Evolutionary conservation across 2,329 filamentous ascomycete genomes (phyloP).

Genomic region (Diatrype stigma): DNA sequence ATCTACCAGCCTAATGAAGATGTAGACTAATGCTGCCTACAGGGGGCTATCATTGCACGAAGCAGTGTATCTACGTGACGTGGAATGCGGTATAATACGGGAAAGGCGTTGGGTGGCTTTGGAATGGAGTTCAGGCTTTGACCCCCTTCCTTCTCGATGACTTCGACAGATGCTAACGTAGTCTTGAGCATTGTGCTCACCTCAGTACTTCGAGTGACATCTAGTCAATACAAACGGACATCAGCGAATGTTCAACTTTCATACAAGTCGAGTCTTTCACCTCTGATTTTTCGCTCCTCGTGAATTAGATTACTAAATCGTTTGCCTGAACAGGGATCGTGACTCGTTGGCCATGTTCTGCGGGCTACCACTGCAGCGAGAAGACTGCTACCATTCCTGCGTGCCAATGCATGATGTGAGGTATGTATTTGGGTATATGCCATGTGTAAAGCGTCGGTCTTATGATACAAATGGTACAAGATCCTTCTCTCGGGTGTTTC

Average conservation of each 20-base stretch:
- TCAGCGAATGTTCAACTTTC: not conserved
- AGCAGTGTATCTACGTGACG: conserved; percentile 9
- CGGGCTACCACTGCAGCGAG: not conserved
- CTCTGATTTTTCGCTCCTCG: not conserved
- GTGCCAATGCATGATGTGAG: not conserved
- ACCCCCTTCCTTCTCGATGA: conserved; percentile 24
- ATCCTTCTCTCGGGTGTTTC: conserved; percentile 1
- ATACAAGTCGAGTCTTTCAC: not conserved
- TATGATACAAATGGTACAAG: not conserved
- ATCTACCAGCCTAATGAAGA: conserved; percentile 78
- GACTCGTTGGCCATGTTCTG: not conserved
- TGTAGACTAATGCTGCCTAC: conserved; percentile 52
- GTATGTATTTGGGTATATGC: not conserved
- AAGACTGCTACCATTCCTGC: not conserved
- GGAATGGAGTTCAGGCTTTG: conserved; percentile 26
- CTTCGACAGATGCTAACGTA: conserved; percentile 30
- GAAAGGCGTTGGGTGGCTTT: conserved; percentile 10
- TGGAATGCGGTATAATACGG: conserved; percentile 5
- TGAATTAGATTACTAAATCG: not conserved
- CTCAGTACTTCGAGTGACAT: conserved; percentile 12
- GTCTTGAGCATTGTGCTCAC: conserved; percentile 17
- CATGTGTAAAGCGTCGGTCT: not conserved
- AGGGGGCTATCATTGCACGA: conserved; percentile 17
- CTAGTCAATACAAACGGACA: conserved; percentile 7
- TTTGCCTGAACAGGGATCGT: not conserved